A percentile compares a stretch with the other conserved stretches of the same genome.
Conservation (phyloP, 2,329 filamentous ascomycete genomes). For the Penicillium sp. region DNA sequence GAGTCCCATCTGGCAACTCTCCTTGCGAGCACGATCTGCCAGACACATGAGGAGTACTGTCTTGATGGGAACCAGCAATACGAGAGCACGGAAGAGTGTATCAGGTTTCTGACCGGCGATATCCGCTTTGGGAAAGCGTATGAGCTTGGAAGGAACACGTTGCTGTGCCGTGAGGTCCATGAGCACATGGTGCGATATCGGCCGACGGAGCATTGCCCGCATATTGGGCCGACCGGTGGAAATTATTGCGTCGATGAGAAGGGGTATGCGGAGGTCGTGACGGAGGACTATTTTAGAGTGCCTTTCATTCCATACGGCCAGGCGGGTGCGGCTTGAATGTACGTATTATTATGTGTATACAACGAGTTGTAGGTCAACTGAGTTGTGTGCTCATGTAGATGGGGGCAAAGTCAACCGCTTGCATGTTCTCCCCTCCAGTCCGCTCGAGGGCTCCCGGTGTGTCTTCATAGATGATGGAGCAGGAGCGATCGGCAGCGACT, state of each 20-base stretch:
- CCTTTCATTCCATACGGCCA: slow-evolving; percentile 27
- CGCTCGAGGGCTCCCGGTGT: too few species aligned
- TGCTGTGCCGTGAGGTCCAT: slow-evolving; percentile 36
- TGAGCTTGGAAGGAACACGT: slow-evolving; percentile 32
- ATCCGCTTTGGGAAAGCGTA: slow-evolving; percentile 31
- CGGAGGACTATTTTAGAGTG: slow-evolving; percentile 29
- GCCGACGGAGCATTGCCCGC: slow-evolving; percentile 32
- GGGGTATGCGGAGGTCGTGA: slow-evolving; percentile 29
- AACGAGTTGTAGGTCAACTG: too few species aligned
- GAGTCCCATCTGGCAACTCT: slow-evolving; percentile 8
- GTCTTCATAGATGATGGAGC: too few species aligned
- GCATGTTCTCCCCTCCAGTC: too few species aligned
- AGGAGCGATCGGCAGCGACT: too few species aligned
- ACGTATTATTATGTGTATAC: too few species aligned
- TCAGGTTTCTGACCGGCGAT: slow-evolving; percentile 25
- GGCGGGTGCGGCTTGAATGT: too few species aligned
- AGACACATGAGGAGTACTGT: slow-evolving; percentile 28
- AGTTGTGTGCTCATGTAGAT: too few species aligned
- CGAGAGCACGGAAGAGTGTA: slow-evolving; percentile 20
- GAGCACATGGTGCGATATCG: slow-evolving; percentile 35
- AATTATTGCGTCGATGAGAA: slow-evolving; percentile 36
- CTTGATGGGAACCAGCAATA: slow-evolving; percentile 30
- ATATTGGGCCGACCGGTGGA: slow-evolving; percentile 34
- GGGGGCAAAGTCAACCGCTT: too few species aligned
- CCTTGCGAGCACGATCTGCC: slow-evolving; percentile 28